Conservation (phyloP, 2,329 filamentous ascomycete genomes). For the Aspergillus uvarum region DNA sequence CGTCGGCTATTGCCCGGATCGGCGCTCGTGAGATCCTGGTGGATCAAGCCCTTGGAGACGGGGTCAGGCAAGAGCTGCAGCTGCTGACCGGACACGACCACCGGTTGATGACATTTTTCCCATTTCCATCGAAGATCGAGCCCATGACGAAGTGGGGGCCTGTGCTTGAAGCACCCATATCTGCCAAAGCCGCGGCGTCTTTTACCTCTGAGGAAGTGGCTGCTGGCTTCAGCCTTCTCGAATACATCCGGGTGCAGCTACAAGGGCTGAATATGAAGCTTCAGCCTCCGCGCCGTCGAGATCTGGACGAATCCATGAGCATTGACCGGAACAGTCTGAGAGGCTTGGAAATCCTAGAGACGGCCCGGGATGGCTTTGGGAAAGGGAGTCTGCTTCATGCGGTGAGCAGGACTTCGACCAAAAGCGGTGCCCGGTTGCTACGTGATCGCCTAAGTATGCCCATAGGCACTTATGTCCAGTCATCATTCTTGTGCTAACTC, state of each 20-base stretch:
- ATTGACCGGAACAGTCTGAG: constrained; percentile 92
- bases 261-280: constrained; percentile 77
- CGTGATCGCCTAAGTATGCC: constrained; percentile 73
- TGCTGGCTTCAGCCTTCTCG: constrained; percentile 77
- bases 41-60: constrained; percentile 60
- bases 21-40: constrained; percentile 82
- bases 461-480: constrained; percentile 4
- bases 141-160: constrained; percentile 66
- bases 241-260: constrained; percentile 78
- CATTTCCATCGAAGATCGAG: constrained; percentile 45
- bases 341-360: constrained; percentile 84
- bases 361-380: constrained; percentile 74
- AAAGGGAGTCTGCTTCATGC: constrained; percentile 86
- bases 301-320: constrained; percentile 74
- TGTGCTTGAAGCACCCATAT: constrained; percentile 73
- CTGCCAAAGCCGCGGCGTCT: constrained; percentile 49
- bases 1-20: constrained; percentile 80
- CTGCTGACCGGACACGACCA: constrained; percentile 71
- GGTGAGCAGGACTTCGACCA: constrained; percentile 86
- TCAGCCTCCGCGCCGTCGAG: constrained; percentile 75
- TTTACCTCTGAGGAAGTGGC: constrained; percentile 70
- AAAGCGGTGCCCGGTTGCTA: constrained; percentile 81
- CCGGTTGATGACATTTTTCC: constrained; percentile 72
- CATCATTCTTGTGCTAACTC: constrained; percentile 13
- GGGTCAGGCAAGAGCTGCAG: constrained; percentile 62